phyloP scores from a whole-genome alignment of 1,139 yeast genomes.

The Ashbya aceris region DNA sequence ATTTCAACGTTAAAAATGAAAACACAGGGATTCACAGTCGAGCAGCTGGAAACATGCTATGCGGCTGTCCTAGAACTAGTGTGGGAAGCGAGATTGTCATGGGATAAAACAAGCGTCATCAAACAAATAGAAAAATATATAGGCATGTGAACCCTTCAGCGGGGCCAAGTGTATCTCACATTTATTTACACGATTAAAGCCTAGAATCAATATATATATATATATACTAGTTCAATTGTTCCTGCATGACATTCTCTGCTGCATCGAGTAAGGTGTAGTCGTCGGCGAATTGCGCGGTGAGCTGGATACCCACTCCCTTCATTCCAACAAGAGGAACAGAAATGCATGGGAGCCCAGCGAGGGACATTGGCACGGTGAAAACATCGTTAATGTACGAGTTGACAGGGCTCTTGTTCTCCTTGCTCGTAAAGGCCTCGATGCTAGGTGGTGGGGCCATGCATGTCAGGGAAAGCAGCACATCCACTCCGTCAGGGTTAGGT shows the following conservation, averaged over 20 bases:
- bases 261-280: slow-evolving; percentile 51
- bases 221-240: background rate
- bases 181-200: background rate
- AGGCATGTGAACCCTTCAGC: background rate
- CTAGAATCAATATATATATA: slow-evolving; percentile 2
- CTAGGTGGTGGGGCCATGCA: slow-evolving; percentile 52
- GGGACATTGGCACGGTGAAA: slow-evolving; percentile 79
- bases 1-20: slow-evolving; percentile 28
- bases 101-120: slow-evolving; percentile 50
- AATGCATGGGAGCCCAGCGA: slow-evolving; percentile 85
- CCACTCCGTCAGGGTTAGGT: slow-evolving; percentile 39
- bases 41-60: slow-evolving; percentile 61
- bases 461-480: slow-evolving; percentile 67
- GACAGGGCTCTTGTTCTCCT: slow-evolving; percentile 39
- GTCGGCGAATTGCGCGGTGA: slow-evolving; percentile 80
- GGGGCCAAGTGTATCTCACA: background rate
- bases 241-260: slow-evolving; percentile 11
- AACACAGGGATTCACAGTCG: slow-evolving; percentile 52
- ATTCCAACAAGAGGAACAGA: slow-evolving; percentile 47
- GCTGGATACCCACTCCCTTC: slow-evolving; percentile 58
- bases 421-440: slow-evolving; percentile 34
- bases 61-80: slow-evolving; percentile 64
- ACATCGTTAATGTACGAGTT: slow-evolving; percentile 72
- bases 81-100: slow-evolving; percentile 58
- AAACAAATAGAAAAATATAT: slow-evolving; percentile 8